Evolutionary conservation across 2,329 filamentous ascomycete species (phyloP).

Genomic region (Fusarium siculi): DNA sequence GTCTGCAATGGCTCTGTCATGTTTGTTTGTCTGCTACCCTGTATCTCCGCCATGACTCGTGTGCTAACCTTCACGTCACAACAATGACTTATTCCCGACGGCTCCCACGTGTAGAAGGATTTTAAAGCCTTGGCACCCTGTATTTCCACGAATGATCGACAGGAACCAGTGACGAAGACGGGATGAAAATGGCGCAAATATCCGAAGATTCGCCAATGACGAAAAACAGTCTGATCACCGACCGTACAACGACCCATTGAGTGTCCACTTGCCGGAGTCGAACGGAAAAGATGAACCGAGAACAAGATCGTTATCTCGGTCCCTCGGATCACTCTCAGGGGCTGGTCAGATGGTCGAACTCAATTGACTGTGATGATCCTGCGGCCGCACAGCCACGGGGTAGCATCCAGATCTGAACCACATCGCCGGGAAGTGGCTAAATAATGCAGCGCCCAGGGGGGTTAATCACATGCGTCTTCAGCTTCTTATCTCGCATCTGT

Average conservation of each 20-base stretch:
- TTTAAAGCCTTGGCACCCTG: neutral
- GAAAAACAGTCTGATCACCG: neutral
- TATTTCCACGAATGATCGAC: neutral
- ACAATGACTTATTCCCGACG: neutral
- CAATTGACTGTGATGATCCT: neutral
- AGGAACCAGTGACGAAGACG: neutral
- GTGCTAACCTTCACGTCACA: fast-evolving
- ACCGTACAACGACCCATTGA: neutral
- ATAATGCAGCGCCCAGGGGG: neutral
- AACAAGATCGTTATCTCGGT: neutral
- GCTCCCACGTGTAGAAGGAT: neutral
- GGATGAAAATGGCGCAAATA: neutral
- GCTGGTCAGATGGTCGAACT: neutral
- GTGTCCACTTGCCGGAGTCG: neutral
- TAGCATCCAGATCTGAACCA: conserved; percentile 21
- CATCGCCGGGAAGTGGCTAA: conserved; percentile 3
- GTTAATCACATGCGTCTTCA: neutral
- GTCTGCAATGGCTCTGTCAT: fast-evolving
- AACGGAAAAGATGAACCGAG: neutral
- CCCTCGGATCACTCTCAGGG: neutral
- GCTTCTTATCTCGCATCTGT: neutral
- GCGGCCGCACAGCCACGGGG: conserved; percentile 3
- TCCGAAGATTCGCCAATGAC: neutral
- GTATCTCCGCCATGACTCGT: neutral
- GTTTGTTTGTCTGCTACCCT: neutral